phyloP scores from a whole-genome alignment of 2,329 filamentous ascomycete species.

The Venturiaceae sp. region DNA sequence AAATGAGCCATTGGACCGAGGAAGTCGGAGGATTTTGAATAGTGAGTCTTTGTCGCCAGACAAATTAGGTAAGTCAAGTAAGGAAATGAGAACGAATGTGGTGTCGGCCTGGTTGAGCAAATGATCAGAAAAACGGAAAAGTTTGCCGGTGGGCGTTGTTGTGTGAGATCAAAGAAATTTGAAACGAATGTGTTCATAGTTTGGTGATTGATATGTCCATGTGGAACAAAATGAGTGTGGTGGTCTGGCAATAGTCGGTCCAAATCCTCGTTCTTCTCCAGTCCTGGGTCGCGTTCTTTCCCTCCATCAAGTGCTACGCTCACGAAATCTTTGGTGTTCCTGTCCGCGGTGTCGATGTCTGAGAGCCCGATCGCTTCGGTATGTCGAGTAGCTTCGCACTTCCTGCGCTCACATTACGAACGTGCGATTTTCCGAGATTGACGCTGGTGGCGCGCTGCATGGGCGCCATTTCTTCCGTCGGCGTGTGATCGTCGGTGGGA shows the following conservation, averaged over 20 bases:
- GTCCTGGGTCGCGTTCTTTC: constrained; percentile 10
- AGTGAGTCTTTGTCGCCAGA: not conserved
- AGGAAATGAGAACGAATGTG: constrained; percentile 9
- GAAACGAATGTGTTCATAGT: constrained; percentile 8
- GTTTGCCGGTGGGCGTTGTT: not conserved
- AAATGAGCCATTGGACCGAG: not conserved
- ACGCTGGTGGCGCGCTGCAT: constrained; percentile 62
- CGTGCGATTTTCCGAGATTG: constrained; percentile 55
- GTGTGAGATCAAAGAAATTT: constrained; percentile 13
- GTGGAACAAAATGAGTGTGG: constrained; percentile 21
- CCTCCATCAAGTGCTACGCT: no score
- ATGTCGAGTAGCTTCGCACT: constrained; percentile 68
- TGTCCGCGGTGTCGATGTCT: not conserved
- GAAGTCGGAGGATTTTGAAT: not conserved
- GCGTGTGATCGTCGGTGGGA: constrained; percentile 9
- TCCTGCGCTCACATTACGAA: constrained; percentile 64
- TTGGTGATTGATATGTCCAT: constrained; percentile 25
- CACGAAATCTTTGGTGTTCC: not conserved
- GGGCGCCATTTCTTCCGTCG: constrained; percentile 2
- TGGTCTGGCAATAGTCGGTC: constrained; percentile 18
- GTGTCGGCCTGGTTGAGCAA: not conserved
- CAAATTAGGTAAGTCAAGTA: constrained; percentile 13
- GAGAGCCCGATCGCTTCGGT: constrained; percentile 22
- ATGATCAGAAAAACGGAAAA: not conserved
- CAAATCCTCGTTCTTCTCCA: constrained; percentile 13